Conservation (phyloP, 176 grass and related monocot species). For the Triticum turgidum region DNA sequence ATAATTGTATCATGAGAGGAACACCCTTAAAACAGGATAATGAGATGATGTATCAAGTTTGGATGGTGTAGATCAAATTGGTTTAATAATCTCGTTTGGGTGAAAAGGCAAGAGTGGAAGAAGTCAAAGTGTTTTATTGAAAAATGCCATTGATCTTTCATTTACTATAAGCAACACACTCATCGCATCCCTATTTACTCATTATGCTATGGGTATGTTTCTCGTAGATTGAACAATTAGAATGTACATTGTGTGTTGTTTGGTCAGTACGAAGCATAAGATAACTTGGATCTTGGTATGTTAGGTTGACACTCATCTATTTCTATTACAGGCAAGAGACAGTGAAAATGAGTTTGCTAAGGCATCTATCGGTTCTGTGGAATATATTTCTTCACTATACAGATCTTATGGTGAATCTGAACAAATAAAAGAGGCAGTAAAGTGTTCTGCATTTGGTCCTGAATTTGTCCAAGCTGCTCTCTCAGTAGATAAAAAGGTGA, state of each 20-base stretch:
- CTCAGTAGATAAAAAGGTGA: slow-evolving; percentile 87
- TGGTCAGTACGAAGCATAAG: neutral
- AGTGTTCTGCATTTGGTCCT: slow-evolving; percentile 67
- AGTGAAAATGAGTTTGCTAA: slow-evolving; percentile 53
- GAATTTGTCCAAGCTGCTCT: slow-evolving; percentile 97
- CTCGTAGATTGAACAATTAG: slow-evolving; percentile 16
- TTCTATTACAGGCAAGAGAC: slow-evolving; percentile 47
- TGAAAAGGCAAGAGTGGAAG: neutral
- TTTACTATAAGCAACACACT: neutral
- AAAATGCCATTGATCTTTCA: neutral
- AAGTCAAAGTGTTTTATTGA: neutral
- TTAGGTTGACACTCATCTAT: slow-evolving; percentile 23
- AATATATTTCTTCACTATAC: slow-evolving; percentile 80
- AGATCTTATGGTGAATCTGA: slow-evolving; percentile 80
- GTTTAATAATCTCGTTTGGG: neutral
- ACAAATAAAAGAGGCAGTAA: slow-evolving; percentile 70
- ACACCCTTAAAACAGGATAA: neutral
- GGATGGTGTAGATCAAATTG: neutral
- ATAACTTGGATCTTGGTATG: slow-evolving; percentile 15
- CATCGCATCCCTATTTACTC: neutral
- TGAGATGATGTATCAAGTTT: slow-evolving; percentile 9
- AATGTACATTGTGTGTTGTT: neutral
- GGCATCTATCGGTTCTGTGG: slow-evolving; percentile 94
- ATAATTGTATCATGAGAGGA: neutral
- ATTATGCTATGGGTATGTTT: neutral